Percentiles rank a stretch among this genome's conserved stretches.
Evolutionary conservation across 1,284 basidiomycete genomes (phyloP).

Genomic region (Calocybe gambosa): DNA sequence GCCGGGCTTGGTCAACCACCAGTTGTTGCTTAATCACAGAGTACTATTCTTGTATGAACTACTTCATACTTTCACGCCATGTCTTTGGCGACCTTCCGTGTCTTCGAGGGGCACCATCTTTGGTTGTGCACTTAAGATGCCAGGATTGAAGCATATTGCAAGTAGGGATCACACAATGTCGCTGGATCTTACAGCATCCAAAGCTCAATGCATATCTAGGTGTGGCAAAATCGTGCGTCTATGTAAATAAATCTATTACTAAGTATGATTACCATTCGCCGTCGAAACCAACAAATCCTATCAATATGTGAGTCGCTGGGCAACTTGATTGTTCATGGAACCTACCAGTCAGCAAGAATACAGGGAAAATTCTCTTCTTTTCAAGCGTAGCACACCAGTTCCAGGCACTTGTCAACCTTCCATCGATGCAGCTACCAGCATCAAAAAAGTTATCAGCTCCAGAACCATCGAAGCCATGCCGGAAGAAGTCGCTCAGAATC

Average conservation of each 20-base stretch:
- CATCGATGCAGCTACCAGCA: conserved; percentile 58
- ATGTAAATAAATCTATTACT: background rate
- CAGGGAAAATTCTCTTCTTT: conserved; percentile 76
- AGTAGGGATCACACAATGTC: too few species aligned
- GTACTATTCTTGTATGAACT: background rate
- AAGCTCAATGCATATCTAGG: too few species aligned
- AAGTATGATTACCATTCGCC: conserved; percentile 61
- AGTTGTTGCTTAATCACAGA: conserved; percentile 15
- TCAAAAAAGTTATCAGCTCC: conserved; percentile 79
- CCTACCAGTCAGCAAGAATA: conserved; percentile 71
- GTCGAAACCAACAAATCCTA: conserved; percentile 78
- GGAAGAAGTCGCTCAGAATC: conserved; percentile 75
- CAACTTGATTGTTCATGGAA: conserved; percentile 1
- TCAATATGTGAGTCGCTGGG: conserved; percentile 2
- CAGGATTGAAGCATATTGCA: too few species aligned
- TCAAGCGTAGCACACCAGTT: conserved; percentile 79
- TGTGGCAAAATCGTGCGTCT: too few species aligned
- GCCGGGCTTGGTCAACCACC: conserved; percentile 28
- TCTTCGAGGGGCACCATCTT: too few species aligned
- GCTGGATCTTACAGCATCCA: too few species aligned
- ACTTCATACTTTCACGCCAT: background rate
- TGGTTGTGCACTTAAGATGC: too few species aligned
- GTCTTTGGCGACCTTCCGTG: background rate
- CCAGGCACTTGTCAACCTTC: conserved; percentile 74
- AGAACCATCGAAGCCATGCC: conserved; percentile 78